Evolutionary conservation across 805 yeast species (phyloP).

Genomic region (Wickerhamiella parazyma): DNA sequence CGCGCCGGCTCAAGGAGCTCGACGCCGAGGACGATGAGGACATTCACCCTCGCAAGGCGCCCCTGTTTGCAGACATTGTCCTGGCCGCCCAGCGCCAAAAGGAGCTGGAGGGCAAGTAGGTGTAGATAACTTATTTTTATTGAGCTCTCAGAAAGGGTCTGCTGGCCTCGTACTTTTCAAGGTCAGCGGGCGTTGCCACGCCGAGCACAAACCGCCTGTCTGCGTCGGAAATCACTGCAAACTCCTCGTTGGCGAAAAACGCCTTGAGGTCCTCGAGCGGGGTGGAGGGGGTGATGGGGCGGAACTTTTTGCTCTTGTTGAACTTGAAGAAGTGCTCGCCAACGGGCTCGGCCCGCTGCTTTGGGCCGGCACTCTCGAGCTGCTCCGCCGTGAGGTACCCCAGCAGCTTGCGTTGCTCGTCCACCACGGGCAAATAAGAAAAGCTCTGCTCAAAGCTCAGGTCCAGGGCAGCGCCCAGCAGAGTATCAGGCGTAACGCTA

Average conservation of each 20-base stretch:
- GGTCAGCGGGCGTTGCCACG: conserved; percentile 41
- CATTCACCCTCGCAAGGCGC: conserved; percentile 20
- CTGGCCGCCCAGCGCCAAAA: conserved; percentile 51
- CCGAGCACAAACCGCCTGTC: conserved; percentile 42
- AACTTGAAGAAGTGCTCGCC: conserved; percentile 22
- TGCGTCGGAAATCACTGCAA: conserved; percentile 45
- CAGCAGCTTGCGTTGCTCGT: conserved; percentile 33
- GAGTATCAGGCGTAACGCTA: conserved; percentile 37
- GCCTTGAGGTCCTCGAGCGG: conserved; percentile 40
- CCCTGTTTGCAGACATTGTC: conserved; percentile 49
- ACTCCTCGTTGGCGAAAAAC: conserved; percentile 38
- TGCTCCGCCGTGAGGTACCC: conserved; percentile 36
- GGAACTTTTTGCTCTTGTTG: conserved; percentile 25
- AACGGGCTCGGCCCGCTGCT: conserved; percentile 27
- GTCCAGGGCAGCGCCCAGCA: conserved; percentile 37
- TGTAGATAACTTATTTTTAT: not conserved
- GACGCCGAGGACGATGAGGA: conserved; percentile 36
- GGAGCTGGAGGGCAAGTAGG: conserved; percentile 23
- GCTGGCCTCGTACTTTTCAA: conserved; percentile 16
- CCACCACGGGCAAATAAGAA: conserved; percentile 42
- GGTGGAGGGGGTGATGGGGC: conserved; percentile 39
- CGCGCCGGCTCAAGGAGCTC: conserved; percentile 63
- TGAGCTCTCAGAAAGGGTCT: conserved; percentile 2
- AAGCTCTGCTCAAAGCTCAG: conserved; percentile 43
- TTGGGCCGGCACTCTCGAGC: conserved; percentile 25